phyloP scores from a whole-genome alignment of 306 rosid species.

The Mucuna pruriens region DNA sequence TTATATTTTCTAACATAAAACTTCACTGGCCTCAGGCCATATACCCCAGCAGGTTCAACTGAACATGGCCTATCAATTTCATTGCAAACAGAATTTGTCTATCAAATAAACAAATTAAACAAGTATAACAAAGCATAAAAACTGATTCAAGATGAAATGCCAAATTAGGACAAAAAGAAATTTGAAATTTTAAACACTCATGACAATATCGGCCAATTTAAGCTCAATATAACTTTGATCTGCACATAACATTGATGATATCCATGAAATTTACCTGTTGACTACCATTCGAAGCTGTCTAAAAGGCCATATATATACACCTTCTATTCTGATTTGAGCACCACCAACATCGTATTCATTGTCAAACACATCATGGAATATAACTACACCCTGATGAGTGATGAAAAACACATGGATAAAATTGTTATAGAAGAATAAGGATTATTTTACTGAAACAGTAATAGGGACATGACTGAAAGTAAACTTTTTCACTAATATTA shows the following conservation, averaged over 20 bases:
- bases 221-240: slow-evolving; percentile 23
- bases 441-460: slow-evolving; percentile 23
- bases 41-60: neutral
- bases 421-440: neutral
- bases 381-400: slow-evolving; percentile 76
- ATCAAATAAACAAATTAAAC: slow-evolving; percentile 24
- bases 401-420: slow-evolving; percentile 39
- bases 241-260: slow-evolving; percentile 23
- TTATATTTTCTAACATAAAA: neutral
- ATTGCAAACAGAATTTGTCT: slow-evolving; percentile 15
- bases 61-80: neutral
- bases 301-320: slow-evolving; percentile 99
- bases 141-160: slow-evolving; percentile 19
- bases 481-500: neutral
- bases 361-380: slow-evolving; percentile 82
- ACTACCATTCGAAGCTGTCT: slow-evolving; percentile 96
- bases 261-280: slow-evolving; percentile 63
- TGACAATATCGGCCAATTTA: slow-evolving; percentile 1
- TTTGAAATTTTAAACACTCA: slow-evolving; percentile 1
- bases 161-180: slow-evolving; percentile 12
- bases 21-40: neutral
- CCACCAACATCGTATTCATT: slow-evolving; percentile 72
- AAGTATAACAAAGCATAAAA: slow-evolving; percentile 12
- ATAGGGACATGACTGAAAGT: neutral
- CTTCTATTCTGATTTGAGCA: slow-evolving; percentile 89